These are phyloP conservation scores for Potentilla sterilis DNA, from an alignment of 306 rosid species.

Conservation along the genomic window DNA sequence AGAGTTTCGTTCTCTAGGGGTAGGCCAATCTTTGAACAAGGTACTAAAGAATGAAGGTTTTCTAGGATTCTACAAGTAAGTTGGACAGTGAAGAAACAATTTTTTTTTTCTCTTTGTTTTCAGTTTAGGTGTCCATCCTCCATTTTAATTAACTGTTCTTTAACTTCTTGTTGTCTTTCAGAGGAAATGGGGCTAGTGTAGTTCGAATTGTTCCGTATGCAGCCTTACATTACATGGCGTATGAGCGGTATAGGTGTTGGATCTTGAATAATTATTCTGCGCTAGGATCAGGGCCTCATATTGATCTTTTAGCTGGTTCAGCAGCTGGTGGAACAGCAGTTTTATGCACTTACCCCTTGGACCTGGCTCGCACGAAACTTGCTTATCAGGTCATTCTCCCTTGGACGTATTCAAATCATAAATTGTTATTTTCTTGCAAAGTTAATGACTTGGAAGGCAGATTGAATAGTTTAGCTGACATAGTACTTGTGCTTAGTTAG, in stretches of 20 bases:
- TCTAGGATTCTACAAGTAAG: constrained; percentile 83
- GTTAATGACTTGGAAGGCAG: neutral
- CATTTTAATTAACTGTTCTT: neutral
- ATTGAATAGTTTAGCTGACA: neutral
- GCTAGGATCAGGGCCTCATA: constrained; percentile 76
- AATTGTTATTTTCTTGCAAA: neutral
- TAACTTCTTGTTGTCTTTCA: constrained; percentile 28
- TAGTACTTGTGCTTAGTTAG: neutral
- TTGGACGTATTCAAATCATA: neutral
- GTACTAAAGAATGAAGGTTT: constrained; percentile 71
- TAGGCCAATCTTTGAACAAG: constrained; percentile 66
- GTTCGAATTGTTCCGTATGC: constrained; percentile 90
- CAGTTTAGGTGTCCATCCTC: neutral
- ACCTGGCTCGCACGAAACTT: constrained; percentile 95
- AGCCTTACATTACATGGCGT: constrained; percentile 94
- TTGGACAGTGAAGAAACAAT: constrained; percentile 7
- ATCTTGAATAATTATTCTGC: constrained; percentile 59
- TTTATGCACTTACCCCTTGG: constrained; percentile 90
- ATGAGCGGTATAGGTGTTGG: constrained; percentile 89
- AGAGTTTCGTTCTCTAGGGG: constrained; percentile 71
- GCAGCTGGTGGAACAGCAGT: constrained; percentile 95
- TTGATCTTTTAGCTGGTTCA: constrained; percentile 97
- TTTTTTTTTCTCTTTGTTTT: neutral
- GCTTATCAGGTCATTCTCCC: constrained; percentile 76
- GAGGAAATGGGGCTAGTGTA: constrained; percentile 98